Evolutionary conservation across 495 filamentous ascomycete species (phyloP).

Genomic region (Durotheca rogersii): DNA sequence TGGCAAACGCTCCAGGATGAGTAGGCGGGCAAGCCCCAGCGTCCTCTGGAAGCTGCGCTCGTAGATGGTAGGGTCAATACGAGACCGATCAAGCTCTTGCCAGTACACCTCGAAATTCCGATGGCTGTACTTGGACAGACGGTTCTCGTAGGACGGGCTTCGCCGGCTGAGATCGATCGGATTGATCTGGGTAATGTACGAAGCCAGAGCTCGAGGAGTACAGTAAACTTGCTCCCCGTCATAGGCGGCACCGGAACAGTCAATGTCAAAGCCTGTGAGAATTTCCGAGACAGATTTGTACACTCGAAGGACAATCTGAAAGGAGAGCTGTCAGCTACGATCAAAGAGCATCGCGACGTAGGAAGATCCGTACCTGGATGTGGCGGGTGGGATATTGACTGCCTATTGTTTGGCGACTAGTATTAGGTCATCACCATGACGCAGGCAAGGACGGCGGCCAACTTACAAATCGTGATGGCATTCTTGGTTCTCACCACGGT

Average conservation of each 20-base stretch:
- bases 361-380: constrained; percentile 49
- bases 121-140: constrained; percentile 83
- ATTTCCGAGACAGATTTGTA: constrained; percentile 81
- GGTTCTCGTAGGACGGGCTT: constrained; percentile 82
- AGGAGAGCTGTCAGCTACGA: constrained; percentile 8
- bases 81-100: constrained; percentile 66
- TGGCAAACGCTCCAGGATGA: constrained; percentile 78
- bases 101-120: constrained; percentile 82
- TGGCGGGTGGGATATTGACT: constrained; percentile 80
- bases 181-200: constrained; percentile 78
- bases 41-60: constrained; percentile 73
- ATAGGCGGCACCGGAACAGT: constrained; percentile 77
- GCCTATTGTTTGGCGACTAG: constrained; percentile 40
- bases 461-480: constrained; percentile 69
- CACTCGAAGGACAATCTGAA: constrained; percentile 77
- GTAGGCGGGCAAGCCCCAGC: constrained; percentile 72
- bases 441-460: neutral
- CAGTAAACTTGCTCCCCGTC: constrained; percentile 74
- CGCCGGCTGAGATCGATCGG: constrained; percentile 74
- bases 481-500: constrained; percentile 79
- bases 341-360: neutral
- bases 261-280: constrained; percentile 81
- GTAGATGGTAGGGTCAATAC: constrained; percentile 80
- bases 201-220: constrained; percentile 67
- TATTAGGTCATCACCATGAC: neutral